A percentile compares a stretch with the other conserved stretches of the same genome.
Conservation (phyloP, 139 green algal species). For the Microglena sp. region DNA sequence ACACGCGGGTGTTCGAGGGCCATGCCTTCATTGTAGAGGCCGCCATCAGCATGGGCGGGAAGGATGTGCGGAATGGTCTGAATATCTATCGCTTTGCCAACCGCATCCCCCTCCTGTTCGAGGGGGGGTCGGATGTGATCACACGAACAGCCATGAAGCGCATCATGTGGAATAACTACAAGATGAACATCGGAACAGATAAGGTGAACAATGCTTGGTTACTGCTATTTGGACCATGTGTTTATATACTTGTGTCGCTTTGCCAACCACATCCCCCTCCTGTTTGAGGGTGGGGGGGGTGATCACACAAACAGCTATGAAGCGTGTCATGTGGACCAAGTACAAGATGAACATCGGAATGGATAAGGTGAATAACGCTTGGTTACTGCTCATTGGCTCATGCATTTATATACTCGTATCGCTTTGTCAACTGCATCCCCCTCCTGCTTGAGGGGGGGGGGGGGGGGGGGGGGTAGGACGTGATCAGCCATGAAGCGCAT, state of each 20-base stretch:
- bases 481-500: conserved; percentile 79
- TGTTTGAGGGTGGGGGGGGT: conserved; percentile 74
- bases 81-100: conserved; percentile 94
- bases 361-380: conserved; percentile 84
- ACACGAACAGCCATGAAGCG: conserved; percentile 78
- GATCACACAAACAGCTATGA: conserved; percentile 79
- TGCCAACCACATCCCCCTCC: conserved; percentile 93
- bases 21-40: conserved; percentile 94
- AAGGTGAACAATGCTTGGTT: too few relatives aligned
- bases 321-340: conserved; percentile 82
- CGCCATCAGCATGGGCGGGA: conserved; percentile 80
- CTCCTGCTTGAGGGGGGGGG: conserved; percentile 83
- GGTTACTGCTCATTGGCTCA: too few relatives aligned
- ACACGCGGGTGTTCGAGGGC: conserved; percentile 70
- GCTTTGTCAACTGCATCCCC: conserved; percentile 96
- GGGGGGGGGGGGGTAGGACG: conserved; percentile 36
- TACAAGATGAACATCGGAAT: conserved; percentile 95
- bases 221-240: too few relatives aligned
- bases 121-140: conserved; percentile 42
- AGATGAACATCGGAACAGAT: conserved; percentile 86
- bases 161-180: conserved; percentile 91
- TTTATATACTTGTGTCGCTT: conserved; percentile 90
- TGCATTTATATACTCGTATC: too few relatives aligned
- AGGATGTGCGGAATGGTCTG: conserved; percentile 49
- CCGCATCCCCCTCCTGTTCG: conserved; percentile 93